Percentiles rank a stretch among this genome's conserved stretches.
Conservation (phyloP, 2,329 filamentous ascomycete species). For the Neonectria punicea region DNA sequence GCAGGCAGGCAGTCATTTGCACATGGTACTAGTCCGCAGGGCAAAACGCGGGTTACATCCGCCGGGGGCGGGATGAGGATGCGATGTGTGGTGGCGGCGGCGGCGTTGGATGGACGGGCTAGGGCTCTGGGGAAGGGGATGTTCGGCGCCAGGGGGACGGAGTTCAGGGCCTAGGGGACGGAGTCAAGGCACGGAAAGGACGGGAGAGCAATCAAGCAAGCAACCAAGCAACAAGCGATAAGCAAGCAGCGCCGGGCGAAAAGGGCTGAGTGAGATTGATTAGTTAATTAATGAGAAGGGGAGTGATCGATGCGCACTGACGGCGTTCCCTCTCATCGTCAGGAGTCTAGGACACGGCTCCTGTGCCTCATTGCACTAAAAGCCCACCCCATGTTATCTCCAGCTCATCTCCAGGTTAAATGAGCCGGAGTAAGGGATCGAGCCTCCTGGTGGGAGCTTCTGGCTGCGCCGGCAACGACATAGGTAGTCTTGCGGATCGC, state of each 20-base stretch:
- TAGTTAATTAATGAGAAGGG: constrained; percentile 11
- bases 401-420: constrained; percentile 30
- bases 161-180: background rate
- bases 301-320: constrained; percentile 17
- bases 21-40: background rate
- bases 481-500: constrained; percentile 5
- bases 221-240: background rate
- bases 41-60: background rate
- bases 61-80: background rate
- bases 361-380: background rate
- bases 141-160: background rate
- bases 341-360: constrained; percentile 1
- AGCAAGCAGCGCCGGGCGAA: constrained; percentile 1
- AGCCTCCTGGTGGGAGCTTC: constrained; percentile 6
- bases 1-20: background rate
- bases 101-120: background rate
- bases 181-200: constrained; percentile 2
- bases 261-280: constrained; percentile 22
- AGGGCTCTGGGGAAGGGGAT: constrained; percentile 6
- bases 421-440: constrained; percentile 24
- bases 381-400: constrained; percentile 17
- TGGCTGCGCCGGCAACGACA: constrained; percentile 1
- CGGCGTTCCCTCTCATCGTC: constrained; percentile 12
- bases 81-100: background rate
- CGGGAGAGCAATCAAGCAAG: background rate